phyloP scores from a whole-genome alignment of 768 basidiomycete genomes.

The Lactarius trivialis region DNA sequence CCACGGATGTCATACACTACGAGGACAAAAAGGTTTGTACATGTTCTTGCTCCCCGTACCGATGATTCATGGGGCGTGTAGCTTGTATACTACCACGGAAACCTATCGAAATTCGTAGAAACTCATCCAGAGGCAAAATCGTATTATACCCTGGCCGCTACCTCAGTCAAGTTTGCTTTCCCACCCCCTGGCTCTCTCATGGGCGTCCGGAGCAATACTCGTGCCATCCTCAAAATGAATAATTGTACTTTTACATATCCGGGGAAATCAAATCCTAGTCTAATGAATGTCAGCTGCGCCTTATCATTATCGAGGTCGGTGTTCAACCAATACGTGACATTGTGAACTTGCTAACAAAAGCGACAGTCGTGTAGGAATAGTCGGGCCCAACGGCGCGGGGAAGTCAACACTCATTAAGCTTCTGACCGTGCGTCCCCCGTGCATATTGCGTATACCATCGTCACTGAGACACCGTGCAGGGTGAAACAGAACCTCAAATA shows the following conservation, averaged over 20 bases:
- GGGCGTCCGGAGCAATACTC: constrained; percentile 94
- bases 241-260: constrained; percentile 95
- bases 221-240: constrained; percentile 89
- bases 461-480: constrained; percentile 38
- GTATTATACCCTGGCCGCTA: constrained; percentile 93
- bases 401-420: constrained; percentile 96
- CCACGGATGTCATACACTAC: constrained; percentile 97
- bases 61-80: constrained; percentile 28
- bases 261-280: constrained; percentile 68
- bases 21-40: constrained; percentile 76
- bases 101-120: constrained; percentile 84
- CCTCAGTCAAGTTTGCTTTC: constrained; percentile 91
- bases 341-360: constrained; percentile 27
- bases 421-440: constrained; percentile 53
- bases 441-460: constrained; percentile 4
- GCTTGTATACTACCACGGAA: constrained; percentile 92
- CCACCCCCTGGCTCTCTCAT: constrained; percentile 93
- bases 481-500: constrained; percentile 87
- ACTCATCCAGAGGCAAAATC: constrained; percentile 90
- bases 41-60: constrained; percentile 17
- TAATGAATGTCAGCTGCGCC: constrained; percentile 85
- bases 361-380: constrained; percentile 77
- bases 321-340: constrained; percentile 6
- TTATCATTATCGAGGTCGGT: constrained; percentile 80
- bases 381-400: constrained; percentile 92